These are phyloP conservation scores for Hyaloscypha finlandica DNA, from an alignment of 495 filamentous ascomycete genomes.

Conservation along the genomic window DNA sequence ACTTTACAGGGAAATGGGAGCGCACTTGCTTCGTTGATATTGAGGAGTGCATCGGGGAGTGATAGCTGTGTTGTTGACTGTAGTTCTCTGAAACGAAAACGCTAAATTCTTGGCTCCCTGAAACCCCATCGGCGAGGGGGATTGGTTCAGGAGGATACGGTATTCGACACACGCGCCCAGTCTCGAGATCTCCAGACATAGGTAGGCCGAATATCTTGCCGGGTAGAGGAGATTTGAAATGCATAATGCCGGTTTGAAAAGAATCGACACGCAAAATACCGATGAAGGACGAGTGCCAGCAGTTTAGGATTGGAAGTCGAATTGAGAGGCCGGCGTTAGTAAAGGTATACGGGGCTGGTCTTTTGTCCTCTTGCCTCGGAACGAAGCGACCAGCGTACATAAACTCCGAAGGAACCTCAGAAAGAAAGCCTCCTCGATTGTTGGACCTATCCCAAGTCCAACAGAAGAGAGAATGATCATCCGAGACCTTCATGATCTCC, in stretches of 20 bases:
- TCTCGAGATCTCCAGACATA: constrained; percentile 5
- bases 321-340: neutral
- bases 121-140: neutral
- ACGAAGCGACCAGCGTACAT: neutral
- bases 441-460: neutral
- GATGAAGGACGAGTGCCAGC: constrained; percentile 1
- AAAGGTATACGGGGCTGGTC: constrained; percentile 6
- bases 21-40: neutral
- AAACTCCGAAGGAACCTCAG: neutral
- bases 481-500: no score
- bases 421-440: constrained; percentile 5
- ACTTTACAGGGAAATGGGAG: no score
- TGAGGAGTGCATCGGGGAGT: neutral
- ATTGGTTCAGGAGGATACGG: neutral
- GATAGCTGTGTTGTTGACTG: neutral
- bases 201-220: neutral
- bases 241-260: neutral
- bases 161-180: neutral
- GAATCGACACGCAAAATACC: neutral
- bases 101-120: neutral
- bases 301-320: neutral
- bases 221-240: no score
- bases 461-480: constrained; percentile 2
- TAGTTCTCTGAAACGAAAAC: constrained; percentile 2
- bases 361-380: constrained; percentile 4